These are phyloP conservation scores for Podila epigama DNA, from an alignment of 192 early-diverging fungal species.

Conservation along the genomic window DNA sequence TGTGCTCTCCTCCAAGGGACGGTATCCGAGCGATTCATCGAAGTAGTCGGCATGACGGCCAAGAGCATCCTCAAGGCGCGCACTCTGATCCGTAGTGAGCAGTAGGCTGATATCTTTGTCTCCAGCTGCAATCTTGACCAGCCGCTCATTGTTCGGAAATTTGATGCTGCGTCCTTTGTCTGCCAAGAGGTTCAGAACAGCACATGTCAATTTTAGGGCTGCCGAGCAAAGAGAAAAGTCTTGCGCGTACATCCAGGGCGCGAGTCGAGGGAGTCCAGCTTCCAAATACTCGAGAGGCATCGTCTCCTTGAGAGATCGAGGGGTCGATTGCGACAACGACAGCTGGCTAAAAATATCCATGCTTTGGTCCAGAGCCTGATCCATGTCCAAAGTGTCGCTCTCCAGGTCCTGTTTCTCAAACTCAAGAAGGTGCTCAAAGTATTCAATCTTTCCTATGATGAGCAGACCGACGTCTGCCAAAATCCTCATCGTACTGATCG, in stretches of 20 bases:
- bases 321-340: neutral
- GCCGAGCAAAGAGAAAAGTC: constrained; percentile 27
- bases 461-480: constrained; percentile 27
- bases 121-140: constrained; percentile 19
- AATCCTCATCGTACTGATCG: constrained; percentile 35
- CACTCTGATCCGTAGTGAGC: constrained; percentile 21
- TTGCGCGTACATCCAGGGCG: constrained; percentile 38
- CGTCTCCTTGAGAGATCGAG: constrained; percentile 10
- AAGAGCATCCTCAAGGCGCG: constrained; percentile 19
- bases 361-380: constrained; percentile 10
- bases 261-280: constrained; percentile 12
- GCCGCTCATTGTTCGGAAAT: neutral
- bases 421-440: constrained; percentile 37
- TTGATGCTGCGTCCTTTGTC: constrained; percentile 22
- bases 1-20: neutral
- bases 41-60: constrained; percentile 23
- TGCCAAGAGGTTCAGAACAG: constrained; percentile 25
- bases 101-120: constrained; percentile 18
- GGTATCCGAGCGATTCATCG: neutral
- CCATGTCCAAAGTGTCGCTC: too few species aligned
- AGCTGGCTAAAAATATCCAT: constrained; percentile 4
- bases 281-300: constrained; percentile 38
- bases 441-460: constrained; percentile 39
- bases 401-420: constrained; percentile 39
- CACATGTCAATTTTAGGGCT: constrained; percentile 26